Base-by-base conservation (phyloP, 2,329 filamentous ascomycete genomes). In the Scedosporium minutisporum region DNA sequence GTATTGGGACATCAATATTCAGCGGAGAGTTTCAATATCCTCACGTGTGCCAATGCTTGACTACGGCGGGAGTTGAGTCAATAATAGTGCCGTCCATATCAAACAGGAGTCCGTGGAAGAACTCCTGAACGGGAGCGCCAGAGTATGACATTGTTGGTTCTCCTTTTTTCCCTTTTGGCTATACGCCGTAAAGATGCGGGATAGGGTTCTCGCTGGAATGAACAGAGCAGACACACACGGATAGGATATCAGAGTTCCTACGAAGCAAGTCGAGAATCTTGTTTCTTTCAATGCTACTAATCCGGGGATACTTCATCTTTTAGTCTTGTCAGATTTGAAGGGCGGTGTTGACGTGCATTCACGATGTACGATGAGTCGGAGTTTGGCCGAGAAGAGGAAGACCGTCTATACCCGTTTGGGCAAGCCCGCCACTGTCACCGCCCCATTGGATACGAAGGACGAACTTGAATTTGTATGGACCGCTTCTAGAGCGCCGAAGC, bases 11-110 rank as follows among this genome's bases (percentile, higher is more conserved):
- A 12, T 38, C 29, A 33, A 38, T 12, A 38, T 10, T 10, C 33
- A 38, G 33, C 33, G 10, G 4, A 38, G 33, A 38, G 4, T 4
- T 38, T 38, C 14, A 27, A 7, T 25, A 25, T 42, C 71, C 80
- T 74, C 74, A 88, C 87, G 79, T 79, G 63, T 87, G 77, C 90
- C 90, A 95, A 72, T 92, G 87, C 75, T 91, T 91, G 61, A 86
- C 81, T 48, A 95, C 87, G 7, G 90, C 90, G 21, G 81, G 78
- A 1, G 90, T 93, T 16, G 88, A 91, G 72, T 93, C 90, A 69
- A 93, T 91, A 66, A 93, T 89, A 18, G 90, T 93, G 46, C 89
- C 90, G 71, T 92, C 88, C 87, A 91, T 90, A 71, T 91, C 88
- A 69, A 90, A 87, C 5, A 90, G 78, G 65, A 85, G 80, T 16